Base-by-base conservation (phyloP, 2,329 filamentous ascomycete genomes). In the Pseudogymnoascus sp. region DNA sequence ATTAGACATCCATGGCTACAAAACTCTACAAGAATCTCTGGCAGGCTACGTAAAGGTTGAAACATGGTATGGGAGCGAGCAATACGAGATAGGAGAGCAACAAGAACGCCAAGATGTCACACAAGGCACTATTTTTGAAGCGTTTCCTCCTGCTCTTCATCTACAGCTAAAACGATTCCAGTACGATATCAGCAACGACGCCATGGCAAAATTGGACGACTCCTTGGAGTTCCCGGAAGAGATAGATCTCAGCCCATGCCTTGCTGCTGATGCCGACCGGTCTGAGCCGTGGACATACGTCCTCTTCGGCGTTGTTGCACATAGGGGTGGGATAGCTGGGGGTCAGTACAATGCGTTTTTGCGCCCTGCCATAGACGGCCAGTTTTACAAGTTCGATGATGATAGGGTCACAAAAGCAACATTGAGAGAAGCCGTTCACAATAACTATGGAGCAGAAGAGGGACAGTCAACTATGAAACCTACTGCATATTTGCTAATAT, bases 401-500 rank as follows among this genome's bases (percentile, higher is more conserved):
- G 94, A 99, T 71, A 89, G 92, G 66, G 94, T 99, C 43, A 97
- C 92, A 16, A 90, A 89, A 66, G 92, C 92, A 1, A 97, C 92
- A 0, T 86, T 89, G 71, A 86, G 89, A 63, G 94, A 99, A 72
- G 93, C 95, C 0, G 77, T 97, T 33, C 93, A 97, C 70, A 94
- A 99, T 66, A 99, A 97, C 74, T 99, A 90, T 74, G 94, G 94
- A 50, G 94, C 94, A 60, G 91, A 96, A 70, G 95, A 92, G 71
- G 59, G 67, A 4, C 72, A 77, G 4, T 74, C 79, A 1, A 79
- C 79, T 60, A 77, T 78, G 8, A 57, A 60, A 59, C n/a, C 58
- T 74, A 99, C 92, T 73, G 94, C 94, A 4, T 99, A 99, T 79
- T 99, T 99, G 94, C 77, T 99, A 79, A 94, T 99, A 2, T 99